Evolutionary conservation across 2,329 filamentous ascomycete genomes (phyloP).

Genomic region (Rutstroemia sydowiana): DNA sequence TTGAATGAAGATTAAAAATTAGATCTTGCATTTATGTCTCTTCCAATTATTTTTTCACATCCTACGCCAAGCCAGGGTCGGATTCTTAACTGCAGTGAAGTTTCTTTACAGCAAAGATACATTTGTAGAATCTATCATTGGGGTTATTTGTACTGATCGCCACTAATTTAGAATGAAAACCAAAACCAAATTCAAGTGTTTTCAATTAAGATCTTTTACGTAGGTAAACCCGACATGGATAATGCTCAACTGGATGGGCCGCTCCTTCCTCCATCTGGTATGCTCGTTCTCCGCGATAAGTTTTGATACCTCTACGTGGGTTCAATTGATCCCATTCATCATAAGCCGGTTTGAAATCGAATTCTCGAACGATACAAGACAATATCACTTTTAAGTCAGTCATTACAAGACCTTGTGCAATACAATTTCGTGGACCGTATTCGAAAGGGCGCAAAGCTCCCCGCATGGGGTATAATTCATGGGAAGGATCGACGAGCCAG

Average conservation of each 20-base stretch:
- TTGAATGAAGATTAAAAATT: too few species aligned
- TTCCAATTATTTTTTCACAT: too few species aligned
- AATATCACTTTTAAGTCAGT: neutral
- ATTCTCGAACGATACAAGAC: slow-evolving; percentile 27
- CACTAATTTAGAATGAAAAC: too few species aligned
- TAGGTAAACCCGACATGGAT: neutral
- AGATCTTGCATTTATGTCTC: too few species aligned
- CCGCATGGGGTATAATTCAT: neutral
- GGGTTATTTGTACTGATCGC: too few species aligned
- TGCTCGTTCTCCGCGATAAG: slow-evolving; percentile 5
- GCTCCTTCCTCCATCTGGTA: slow-evolving; percentile 15
- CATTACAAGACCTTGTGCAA: neutral
- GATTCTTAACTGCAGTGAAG: too few species aligned
- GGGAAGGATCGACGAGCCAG: neutral
- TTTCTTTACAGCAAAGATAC: too few species aligned
- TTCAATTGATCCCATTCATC: slow-evolving; percentile 17
- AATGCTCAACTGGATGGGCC: neutral
- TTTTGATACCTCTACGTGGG: neutral
- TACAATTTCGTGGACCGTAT: neutral
- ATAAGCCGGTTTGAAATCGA: slow-evolving; percentile 38
- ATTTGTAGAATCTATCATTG: too few species aligned
- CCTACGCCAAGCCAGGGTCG: too few species aligned
- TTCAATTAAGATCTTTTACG: too few species aligned
- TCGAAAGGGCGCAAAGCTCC: neutral
- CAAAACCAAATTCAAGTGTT: too few species aligned